Percentiles rank a stretch among this genome's conserved stretches.
These are phyloP conservation scores for Saksenaea vasiformis DNA, from an alignment of 371 early-diverging fungal genomes.

Conservation along the genomic window DNA sequence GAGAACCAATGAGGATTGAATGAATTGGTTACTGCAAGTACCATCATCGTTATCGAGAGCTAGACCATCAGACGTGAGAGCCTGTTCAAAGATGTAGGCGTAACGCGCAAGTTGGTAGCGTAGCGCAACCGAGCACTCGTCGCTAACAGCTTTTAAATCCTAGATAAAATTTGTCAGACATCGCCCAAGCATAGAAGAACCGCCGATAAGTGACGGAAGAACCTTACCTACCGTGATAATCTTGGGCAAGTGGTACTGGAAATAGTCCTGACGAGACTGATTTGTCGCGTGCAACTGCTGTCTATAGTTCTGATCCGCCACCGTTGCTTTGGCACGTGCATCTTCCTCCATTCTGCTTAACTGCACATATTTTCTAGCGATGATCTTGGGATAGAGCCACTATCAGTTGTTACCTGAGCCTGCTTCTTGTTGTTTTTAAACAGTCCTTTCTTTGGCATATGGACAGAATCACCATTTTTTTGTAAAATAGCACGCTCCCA, in stretches of 20 bases:
- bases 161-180: conserved; percentile 8
- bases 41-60: conserved; percentile 41
- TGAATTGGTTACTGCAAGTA: background rate
- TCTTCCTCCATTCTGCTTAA: conserved; percentile 73
- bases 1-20: background rate
- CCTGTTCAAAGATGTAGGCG: conserved; percentile 53
- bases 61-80: conserved; percentile 32
- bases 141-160: conserved; percentile 69
- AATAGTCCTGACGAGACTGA: conserved; percentile 65
- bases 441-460: conserved; percentile 52
- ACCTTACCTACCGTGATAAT: conserved; percentile 18
- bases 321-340: conserved; percentile 60
- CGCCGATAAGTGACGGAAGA: background rate
- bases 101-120: conserved; percentile 74
- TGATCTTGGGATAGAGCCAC: background rate
- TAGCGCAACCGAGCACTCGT: conserved; percentile 71
- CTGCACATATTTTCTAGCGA: conserved; percentile 31
- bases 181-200: background rate
- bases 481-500: conserved; percentile 78
- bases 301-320: conserved; percentile 78
- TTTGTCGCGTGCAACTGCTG: conserved; percentile 68
- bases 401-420: conserved; percentile 44
- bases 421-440: conserved; percentile 57
- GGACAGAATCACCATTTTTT: conserved; percentile 58
- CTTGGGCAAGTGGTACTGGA: conserved; percentile 66